Conservation (phyloP, 1,284 basidiomycete species). For the Malassezia yamatoensis region DNA sequence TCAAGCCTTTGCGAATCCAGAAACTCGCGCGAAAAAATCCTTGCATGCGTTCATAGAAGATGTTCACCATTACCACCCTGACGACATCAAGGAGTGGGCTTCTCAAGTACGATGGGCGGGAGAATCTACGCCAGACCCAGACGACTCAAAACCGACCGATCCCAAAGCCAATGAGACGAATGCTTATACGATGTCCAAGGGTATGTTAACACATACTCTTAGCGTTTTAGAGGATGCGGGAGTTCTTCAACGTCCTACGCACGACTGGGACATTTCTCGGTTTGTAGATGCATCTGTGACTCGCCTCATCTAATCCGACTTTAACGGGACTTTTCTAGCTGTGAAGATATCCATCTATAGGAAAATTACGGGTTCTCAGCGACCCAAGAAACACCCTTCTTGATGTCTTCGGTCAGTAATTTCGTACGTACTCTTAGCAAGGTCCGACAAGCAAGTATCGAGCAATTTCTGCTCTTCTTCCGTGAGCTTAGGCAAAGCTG, state of each 20-base stretch:
- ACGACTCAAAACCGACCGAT: slow-evolving; percentile 8
- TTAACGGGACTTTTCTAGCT: neutral
- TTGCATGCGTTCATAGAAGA: slow-evolving; percentile 23
- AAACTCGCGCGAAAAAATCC: slow-evolving; percentile 13
- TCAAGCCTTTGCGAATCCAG: slow-evolving; percentile 25
- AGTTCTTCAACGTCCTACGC: slow-evolving; percentile 16
- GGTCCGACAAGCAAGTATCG: slow-evolving; percentile 43
- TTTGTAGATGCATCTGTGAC: neutral
- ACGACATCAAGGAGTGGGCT: slow-evolving; percentile 60
- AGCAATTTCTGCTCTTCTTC: slow-evolving; percentile 48
- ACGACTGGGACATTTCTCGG: neutral
- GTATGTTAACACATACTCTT: slow-evolving; percentile 23
- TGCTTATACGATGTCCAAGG: slow-evolving; percentile 23
- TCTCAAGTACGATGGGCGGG: slow-evolving; percentile 37
- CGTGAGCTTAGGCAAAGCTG: slow-evolving; percentile 39
- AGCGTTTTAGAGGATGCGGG: slow-evolving; percentile 32
- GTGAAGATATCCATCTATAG: neutral
- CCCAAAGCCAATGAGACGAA: slow-evolving; percentile 5
- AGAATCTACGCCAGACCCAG: slow-evolving; percentile 25
- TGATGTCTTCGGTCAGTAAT: slow-evolving; percentile 25
- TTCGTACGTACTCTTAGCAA: slow-evolving; percentile 32
- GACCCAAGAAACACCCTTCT: slow-evolving; percentile 45
- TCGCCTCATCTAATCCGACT: neutral
- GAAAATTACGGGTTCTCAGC: slow-evolving; percentile 31
- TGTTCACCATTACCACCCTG: slow-evolving; percentile 54